Evolutionary conservation across 805 yeast species (phyloP), one percentile per base, ranked within the genome.

Genomic region (Saccharomycopsis vini): DNA sequence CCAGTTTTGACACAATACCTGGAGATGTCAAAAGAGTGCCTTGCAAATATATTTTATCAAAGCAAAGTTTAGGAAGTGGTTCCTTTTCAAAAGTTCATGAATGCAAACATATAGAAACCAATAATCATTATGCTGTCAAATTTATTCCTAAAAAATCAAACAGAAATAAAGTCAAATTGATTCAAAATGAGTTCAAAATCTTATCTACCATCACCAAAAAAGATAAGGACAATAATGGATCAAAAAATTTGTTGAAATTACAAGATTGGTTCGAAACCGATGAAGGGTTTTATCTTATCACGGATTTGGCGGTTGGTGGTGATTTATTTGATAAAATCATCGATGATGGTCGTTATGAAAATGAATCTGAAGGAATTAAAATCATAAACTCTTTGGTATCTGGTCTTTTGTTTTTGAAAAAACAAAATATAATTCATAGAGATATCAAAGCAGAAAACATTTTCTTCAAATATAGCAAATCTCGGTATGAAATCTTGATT

Each of bases 391-490:
- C 73, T 45, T 61, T 81, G 19, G 57, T 74, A 2, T 66, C 74
- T 7, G 81, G 81, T 0, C 67, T 81, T 2, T 65, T 66, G 5
- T 79, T 77, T 53, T 60, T 81, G 44, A 88, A 81, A 54, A 46
- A 54, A 2, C 70, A 79, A 50, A 71, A 73, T 29, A 36, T 86
- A 51, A 79, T 86, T 40, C 95, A 86, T 59, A 70, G 95, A 45
- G 95, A 86, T 57, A 85, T 86, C 52, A 86, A 86, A 59, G 95
- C 95, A 20, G 95, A 95, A 5, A 86, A 86, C 57, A 81, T 86
- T 21, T 65, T 86, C 40, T 39, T 49, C 38, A 43, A 45, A 12
- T 85, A 85, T 38, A 78, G 81, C 50, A 80, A 81, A 53, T 89
- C 89, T 1, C 19, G 28, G 10, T 35, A 29, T n/a, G 43, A 44